A percentile compares a stretch with the other conserved stretches of the same genome.
phyloP scores from a whole-genome alignment of 306 rosid species.

The Casuarina glauca region DNA sequence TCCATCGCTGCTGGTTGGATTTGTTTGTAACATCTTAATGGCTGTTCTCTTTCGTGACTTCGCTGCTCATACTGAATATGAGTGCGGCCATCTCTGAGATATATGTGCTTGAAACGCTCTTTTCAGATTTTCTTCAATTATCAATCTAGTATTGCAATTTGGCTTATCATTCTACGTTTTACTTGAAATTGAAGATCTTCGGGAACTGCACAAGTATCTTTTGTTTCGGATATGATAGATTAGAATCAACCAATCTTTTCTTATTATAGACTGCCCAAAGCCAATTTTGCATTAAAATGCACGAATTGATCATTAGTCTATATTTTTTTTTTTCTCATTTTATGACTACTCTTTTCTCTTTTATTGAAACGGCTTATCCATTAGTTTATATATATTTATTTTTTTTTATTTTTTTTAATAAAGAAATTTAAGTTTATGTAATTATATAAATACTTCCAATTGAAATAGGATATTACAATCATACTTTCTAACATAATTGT shows the following conservation, averaged over 20 bases:
- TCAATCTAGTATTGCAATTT: not conserved
- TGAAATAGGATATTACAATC: no score
- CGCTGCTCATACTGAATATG: conserved; percentile 16
- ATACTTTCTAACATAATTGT: no score
- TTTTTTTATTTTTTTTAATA: no score
- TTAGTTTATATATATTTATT: no score
- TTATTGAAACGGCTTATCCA: no score
- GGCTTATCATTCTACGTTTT: not conserved
- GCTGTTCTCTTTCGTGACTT: conserved; percentile 15
- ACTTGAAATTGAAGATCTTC: not conserved
- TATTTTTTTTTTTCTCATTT: no score
- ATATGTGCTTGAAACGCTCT: not conserved
- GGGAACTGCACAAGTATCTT: not conserved
- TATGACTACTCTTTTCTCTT: no score
- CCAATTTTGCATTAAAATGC: not conserved
- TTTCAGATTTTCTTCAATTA: not conserved
- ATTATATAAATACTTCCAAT: no score
- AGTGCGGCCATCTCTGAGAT: conserved; percentile 23
- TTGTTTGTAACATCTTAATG: conserved; percentile 8
- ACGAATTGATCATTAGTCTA: not conserved
- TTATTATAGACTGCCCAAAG: not conserved
- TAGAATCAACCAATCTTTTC: not conserved
- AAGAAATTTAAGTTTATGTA: no score
- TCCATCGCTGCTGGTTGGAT: not conserved
- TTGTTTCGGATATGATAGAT: not conserved